These are phyloP conservation scores for Helicocarpus griseus DNA, from an alignment of 2,329 filamentous ascomycete species.

Conservation along the genomic window DNA sequence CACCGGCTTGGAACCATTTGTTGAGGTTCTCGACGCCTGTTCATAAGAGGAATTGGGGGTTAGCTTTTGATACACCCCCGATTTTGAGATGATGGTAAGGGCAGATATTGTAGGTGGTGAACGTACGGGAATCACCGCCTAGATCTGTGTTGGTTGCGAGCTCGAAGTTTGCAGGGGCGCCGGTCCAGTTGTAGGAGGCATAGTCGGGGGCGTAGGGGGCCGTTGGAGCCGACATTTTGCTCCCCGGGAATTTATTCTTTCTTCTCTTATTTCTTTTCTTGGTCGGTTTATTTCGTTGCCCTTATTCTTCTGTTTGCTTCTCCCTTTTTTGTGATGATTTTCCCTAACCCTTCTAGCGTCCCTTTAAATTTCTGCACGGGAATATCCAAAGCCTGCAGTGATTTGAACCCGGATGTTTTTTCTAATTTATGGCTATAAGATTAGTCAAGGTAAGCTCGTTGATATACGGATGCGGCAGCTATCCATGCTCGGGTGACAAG, in stretches of 20 bases:
- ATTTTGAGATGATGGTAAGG: background rate
- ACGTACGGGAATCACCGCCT: constrained; percentile 72
- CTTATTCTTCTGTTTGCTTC: background rate
- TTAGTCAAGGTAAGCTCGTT: too few species aligned
- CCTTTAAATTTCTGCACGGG: too few species aligned
- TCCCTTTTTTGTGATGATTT: background rate
- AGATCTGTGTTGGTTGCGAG: constrained; percentile 45
- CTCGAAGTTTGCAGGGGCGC: constrained; percentile 34
- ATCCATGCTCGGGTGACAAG: too few species aligned
- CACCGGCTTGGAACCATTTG: constrained; percentile 87
- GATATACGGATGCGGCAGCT: too few species aligned
- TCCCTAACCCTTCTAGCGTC: background rate
- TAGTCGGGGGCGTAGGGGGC: constrained; percentile 31
- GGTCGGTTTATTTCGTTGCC: background rate
- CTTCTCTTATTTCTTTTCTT: background rate
- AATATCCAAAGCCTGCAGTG: too few species aligned
- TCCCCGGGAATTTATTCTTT: background rate
- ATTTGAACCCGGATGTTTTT: too few species aligned
- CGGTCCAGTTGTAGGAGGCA: constrained; percentile 42
- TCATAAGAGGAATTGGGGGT: constrained; percentile 8
- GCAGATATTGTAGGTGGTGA: background rate
- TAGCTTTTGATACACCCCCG: background rate
- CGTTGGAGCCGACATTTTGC: constrained; percentile 12
- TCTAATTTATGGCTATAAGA: too few species aligned
- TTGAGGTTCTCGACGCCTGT: constrained; percentile 79